Base-by-base conservation (phyloP, 1,139 yeast species). In the Nadsonia commutata region DNA sequence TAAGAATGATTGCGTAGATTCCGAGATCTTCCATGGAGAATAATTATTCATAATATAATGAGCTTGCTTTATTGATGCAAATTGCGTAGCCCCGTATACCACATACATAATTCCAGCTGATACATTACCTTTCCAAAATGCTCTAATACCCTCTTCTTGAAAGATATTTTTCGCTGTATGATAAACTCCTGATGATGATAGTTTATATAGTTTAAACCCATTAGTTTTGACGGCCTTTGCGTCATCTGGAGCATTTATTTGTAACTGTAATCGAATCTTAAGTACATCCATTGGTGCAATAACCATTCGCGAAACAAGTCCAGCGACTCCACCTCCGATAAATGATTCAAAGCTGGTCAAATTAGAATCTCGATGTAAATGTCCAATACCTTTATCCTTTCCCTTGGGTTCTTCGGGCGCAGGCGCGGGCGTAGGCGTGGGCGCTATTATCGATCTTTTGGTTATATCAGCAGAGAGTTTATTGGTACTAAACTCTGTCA, bases 101-200 rank as follows among this genome's bases (percentile, higher is more conserved):
- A 90, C 68, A 56, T 90, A 90, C 76, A 90, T 72, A 38, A 78
- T 62, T 51, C 85, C 88, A 0, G 97, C 98, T 0, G 98, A 95
- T 0, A 84, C 73, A 58, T 90, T 90, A 1, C 98, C 98, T 59
- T 86, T 88, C 97, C 97, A 90, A 19, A 90, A 67, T 0, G 88
- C 78, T 11, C 55, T 49, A 0, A 71, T n/a, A 2, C 85, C 84
- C 53, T 79, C 85, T 22, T 68, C 65, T 17, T 53, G 52, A 1
- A 62, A 52, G 1, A 77, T 67, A 1, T 63, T 56, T 13, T 42
- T 43, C 23, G 69, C 56, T 0, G 74, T 65, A 3, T 55, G 49
- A 2, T 60, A 36, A 2, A 70, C 53, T 2, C 69, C 67, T 13
- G 33, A 27, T 11, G 33, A 27, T 6, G 33, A 27, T 13, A 9